These are phyloP conservation scores for Neophaeococcomyces mojaviensis DNA, from an alignment of 2,329 filamentous ascomycete species.

Conservation along the genomic window DNA sequence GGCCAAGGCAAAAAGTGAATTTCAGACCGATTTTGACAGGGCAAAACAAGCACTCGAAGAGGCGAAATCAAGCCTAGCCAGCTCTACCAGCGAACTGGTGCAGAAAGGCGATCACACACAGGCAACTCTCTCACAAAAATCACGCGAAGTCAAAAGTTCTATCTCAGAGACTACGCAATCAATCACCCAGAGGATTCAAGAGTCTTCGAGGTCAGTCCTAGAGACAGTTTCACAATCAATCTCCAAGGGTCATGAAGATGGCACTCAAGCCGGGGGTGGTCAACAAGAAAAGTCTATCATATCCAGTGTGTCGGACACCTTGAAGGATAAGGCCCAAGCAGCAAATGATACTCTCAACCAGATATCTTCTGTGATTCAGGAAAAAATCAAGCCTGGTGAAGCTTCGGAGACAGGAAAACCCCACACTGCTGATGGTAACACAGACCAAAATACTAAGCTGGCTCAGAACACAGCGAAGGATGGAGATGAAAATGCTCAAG, in stretches of 20 bases:
- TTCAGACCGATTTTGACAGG: slow-evolving; percentile 17
- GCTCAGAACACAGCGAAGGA: background rate
- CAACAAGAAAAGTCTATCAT: background rate
- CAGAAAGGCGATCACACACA: background rate
- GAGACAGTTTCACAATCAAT: background rate
- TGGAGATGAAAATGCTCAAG: slow-evolving; percentile 3
- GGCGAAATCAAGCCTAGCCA: background rate
- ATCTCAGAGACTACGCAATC: background rate
- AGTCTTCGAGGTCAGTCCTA: background rate
- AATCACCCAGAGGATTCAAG: too few relatives aligned
- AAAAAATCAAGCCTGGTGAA: slow-evolving; percentile 1
- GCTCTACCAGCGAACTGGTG: background rate
- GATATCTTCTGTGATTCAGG: slow-evolving; percentile 1
- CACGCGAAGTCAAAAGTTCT: background rate
- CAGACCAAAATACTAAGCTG: background rate
- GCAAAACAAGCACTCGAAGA: slow-evolving; percentile 9
- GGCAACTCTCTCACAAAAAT: slow-evolving; percentile 1
- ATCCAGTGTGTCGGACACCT: background rate
- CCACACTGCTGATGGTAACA: background rate
- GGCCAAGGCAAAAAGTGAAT: slow-evolving; percentile 14
- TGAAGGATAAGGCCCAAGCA: background rate
- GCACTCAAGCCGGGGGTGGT: background rate
- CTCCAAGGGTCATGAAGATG: background rate
- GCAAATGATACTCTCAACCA: slow-evolving; percentile 9
- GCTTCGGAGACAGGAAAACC: background rate